phyloP scores from a whole-genome alignment of 176 grass and related monocot species.

The Tuctoria greenei region DNA sequence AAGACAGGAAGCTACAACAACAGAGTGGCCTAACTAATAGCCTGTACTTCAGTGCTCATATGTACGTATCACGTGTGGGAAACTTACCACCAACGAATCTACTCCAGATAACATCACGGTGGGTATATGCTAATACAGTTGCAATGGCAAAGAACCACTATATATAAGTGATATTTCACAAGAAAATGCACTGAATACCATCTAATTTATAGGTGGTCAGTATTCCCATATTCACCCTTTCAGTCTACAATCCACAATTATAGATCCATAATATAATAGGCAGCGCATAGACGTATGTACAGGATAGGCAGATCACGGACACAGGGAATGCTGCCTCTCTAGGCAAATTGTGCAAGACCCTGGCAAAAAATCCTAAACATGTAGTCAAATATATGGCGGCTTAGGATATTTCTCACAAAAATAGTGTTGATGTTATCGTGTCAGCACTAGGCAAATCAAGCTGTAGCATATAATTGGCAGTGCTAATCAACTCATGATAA shows the following conservation, averaged over 20 bases:
- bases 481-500: background rate
- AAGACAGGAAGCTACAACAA: background rate
- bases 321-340: background rate
- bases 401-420: background rate
- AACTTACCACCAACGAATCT: background rate
- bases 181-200: background rate
- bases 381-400: background rate
- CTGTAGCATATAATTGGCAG: background rate
- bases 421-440: background rate
- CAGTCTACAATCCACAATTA: background rate
- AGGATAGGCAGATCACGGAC: background rate
- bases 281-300: background rate
- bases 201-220: background rate
- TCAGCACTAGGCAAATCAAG: background rate
- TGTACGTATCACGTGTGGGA: background rate
- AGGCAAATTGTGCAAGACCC: background rate
- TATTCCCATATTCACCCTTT: background rate
- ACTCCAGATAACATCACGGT: background rate
- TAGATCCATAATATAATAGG: background rate
- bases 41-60: background rate
- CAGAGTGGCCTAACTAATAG: background rate
- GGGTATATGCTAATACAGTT: background rate
- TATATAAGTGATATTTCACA: conserved; percentile 1
- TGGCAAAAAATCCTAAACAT: background rate
- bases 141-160: background rate